phyloP scores from a whole-genome alignment of 306 rosid genomes.

The Cucumis hystrix region DNA sequence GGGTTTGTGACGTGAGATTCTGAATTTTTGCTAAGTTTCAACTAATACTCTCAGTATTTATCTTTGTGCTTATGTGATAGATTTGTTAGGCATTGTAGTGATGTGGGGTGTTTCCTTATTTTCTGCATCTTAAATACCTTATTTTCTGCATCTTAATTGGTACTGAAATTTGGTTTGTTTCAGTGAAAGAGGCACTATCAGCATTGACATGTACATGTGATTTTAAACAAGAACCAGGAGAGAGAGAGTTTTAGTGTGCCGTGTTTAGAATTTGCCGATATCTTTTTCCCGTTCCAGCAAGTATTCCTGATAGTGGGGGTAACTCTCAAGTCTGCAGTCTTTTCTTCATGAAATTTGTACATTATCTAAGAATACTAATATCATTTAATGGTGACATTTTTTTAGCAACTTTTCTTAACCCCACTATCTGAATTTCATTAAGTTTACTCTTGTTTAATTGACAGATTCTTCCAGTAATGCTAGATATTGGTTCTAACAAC shows the following conservation, averaged over 20 bases:
- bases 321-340: background rate
- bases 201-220: background rate
- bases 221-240: background rate
- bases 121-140: too few species aligned
- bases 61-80: too few species aligned
- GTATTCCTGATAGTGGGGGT: background rate
- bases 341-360: background rate
- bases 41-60: too few species aligned
- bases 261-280: background rate
- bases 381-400: background rate
- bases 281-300: background rate
- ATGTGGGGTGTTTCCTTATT: too few species aligned
- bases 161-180: background rate
- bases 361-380: background rate
- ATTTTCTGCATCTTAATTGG: too few species aligned
- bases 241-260: background rate
- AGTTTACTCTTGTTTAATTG: conserved; percentile 9
- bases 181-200: background rate
- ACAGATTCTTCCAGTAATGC: conserved; percentile 96
- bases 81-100: too few species aligned
- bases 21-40: too few species aligned
- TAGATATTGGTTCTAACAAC: conserved; percentile 94
- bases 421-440: background rate
- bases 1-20: too few species aligned
- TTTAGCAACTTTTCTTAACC: background rate